phyloP scores from a whole-genome alignment of 2,329 filamentous ascomycete genomes.

The Xylariaceae sp. region DNA sequence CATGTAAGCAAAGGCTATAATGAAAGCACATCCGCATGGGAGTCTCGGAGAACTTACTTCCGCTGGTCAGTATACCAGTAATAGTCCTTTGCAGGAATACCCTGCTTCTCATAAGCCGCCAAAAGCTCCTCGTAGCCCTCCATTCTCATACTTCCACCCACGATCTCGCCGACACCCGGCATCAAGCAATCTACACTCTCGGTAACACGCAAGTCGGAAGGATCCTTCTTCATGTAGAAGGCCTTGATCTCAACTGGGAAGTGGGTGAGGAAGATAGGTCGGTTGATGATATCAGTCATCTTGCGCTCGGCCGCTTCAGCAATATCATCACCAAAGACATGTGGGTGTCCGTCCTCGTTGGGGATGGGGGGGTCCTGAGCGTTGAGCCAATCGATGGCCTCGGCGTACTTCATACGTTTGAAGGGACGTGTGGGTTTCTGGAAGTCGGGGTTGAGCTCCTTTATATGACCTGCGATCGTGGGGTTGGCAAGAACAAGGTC shows the following conservation, averaged over 20 bases:
- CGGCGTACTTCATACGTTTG: slow-evolving; percentile 88
- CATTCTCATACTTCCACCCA: slow-evolving; percentile 96
- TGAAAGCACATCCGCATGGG: slow-evolving; percentile 7
- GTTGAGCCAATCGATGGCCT: slow-evolving; percentile 91
- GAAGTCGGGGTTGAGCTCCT: slow-evolving; percentile 89
- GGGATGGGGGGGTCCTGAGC: slow-evolving; percentile 74
- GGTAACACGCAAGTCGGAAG: slow-evolving; percentile 74
- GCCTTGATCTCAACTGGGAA: slow-evolving; percentile 98
- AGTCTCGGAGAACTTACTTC: slow-evolving; percentile 59
- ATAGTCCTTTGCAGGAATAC: slow-evolving; percentile 79
- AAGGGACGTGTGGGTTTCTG: slow-evolving; percentile 78
- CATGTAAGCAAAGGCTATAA: slow-evolving; percentile 11
- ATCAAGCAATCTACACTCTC: slow-evolving; percentile 83
- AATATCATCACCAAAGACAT: slow-evolving; percentile 94
- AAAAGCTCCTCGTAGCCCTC: slow-evolving; percentile 85
- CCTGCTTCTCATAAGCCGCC: slow-evolving; percentile 80
- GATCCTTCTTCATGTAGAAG: slow-evolving; percentile 97
- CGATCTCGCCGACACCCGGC: slow-evolving; percentile 96
- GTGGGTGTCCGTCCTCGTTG: slow-evolving; percentile 88
- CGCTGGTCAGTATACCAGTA: slow-evolving; percentile 99
- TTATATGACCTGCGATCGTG: slow-evolving; percentile 66
- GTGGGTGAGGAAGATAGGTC: slow-evolving; percentile 92
- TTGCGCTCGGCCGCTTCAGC: slow-evolving; percentile 92
- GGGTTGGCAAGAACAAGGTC: slow-evolving; percentile 72
- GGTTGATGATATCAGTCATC: slow-evolving; percentile 97